phyloP scores from a whole-genome alignment of 129 eudicot species.

The Chrysanthemum lavandulifolium region DNA sequence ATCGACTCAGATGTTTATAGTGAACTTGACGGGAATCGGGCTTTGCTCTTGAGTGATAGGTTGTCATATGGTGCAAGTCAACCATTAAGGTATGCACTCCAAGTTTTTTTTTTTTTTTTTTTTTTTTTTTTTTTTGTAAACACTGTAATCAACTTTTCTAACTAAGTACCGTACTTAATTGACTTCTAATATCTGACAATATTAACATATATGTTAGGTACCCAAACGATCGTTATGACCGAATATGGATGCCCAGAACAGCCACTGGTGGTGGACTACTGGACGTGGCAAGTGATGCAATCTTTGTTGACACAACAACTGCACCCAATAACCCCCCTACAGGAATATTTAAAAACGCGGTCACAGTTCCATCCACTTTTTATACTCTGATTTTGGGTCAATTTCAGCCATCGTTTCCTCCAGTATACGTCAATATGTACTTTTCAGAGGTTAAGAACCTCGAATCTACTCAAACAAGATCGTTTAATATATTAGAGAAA shows the following conservation, averaged over 20 bases:
- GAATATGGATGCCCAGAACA: constrained; percentile 29
- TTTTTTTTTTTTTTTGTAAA: no score
- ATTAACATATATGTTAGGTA: constrained; percentile 8
- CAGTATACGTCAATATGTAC: constrained; percentile 17
- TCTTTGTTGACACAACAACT: background rate
- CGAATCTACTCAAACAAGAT: constrained; percentile 16
- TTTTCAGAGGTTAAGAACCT: constrained; percentile 27
- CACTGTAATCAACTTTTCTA: no score
- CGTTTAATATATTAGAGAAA: constrained; percentile 8
- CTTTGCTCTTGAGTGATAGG: constrained; percentile 21
- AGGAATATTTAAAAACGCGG: constrained; percentile 17
- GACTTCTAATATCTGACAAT: no score
- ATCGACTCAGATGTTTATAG: constrained; percentile 8
- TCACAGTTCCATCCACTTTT: constrained; percentile 3
- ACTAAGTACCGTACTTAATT: no score
- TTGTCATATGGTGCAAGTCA: constrained; percentile 17
- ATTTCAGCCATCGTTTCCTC: background rate
- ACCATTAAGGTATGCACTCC: constrained; percentile 1
- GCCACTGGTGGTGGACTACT: background rate
- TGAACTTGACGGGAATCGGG: constrained; percentile 8
- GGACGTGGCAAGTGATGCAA: constrained; percentile 11
- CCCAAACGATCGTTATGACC: constrained; percentile 29
- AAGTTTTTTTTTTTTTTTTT: no score
- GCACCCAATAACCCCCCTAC: constrained; percentile 22
- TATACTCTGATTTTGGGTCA: constrained; percentile 9